phyloP scores from a whole-genome alignment of 129 eudicot genomes.

The Escallonia herrerae region DNA sequence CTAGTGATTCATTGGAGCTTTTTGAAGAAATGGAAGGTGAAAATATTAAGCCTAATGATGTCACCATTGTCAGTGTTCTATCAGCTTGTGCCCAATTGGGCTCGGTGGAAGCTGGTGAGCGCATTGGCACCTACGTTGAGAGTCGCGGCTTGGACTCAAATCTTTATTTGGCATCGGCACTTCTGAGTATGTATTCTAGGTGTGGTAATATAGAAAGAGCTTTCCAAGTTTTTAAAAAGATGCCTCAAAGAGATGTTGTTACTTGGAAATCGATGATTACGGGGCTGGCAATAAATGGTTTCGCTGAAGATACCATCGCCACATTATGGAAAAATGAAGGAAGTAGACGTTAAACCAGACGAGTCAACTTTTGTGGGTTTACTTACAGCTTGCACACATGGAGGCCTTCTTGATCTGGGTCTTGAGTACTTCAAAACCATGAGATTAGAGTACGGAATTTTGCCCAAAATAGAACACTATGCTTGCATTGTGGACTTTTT shows the following conservation, averaged over 20 bases:
- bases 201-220: slow-evolving; percentile 24
- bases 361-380: slow-evolving; percentile 24
- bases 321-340: slow-evolving; percentile 12
- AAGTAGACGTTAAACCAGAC: slow-evolving; percentile 11
- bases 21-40: slow-evolving; percentile 19
- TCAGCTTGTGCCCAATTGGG: slow-evolving; percentile 31
- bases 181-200: slow-evolving; percentile 19
- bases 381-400: slow-evolving; percentile 32
- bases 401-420: slow-evolving; percentile 27
- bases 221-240: slow-evolving; percentile 11
- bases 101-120: slow-evolving; percentile 26
- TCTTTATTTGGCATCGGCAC: slow-evolving; percentile 22
- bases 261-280: slow-evolving; percentile 25
- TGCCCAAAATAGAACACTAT: slow-evolving; percentile 25
- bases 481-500: slow-evolving; percentile 33
- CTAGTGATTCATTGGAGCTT: slow-evolving; percentile 22
- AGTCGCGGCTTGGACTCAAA: slow-evolving; percentile 18
- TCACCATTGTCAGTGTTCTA: slow-evolving; percentile 17
- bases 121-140: slow-evolving; percentile 24
- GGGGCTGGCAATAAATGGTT: slow-evolving; percentile 31
- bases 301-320: slow-evolving; percentile 17
- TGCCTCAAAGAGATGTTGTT: slow-evolving; percentile 22
- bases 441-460: slow-evolving; percentile 8
- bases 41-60: slow-evolving; percentile 19
- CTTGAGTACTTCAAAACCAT: slow-evolving; percentile 18